Evolutionary conservation across 1,284 basidiomycete species (phyloP), one percentile per base, ranked within the genome.

Genomic region (Cutaneotrichosporon mucoides): DNA sequence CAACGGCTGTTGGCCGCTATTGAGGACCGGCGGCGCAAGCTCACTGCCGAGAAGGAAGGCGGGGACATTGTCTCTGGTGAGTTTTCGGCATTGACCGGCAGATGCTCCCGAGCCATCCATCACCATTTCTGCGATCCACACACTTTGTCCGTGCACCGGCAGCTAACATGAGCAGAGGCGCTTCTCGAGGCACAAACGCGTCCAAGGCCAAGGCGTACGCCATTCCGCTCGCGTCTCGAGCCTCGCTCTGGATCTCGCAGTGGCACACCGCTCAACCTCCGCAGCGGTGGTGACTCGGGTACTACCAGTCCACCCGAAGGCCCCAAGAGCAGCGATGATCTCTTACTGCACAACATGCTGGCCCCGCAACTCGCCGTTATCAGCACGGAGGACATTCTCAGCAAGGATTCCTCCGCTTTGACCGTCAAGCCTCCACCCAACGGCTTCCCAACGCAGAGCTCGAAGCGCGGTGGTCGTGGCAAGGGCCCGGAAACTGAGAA

Each of bases 1-100:
- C 76, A 79, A 62, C 68, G 79, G 40, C 61, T 82, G 42, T 60
- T 81, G 9, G 79, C 77, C 15, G 73, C 76, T 3, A 72, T 82
- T 37, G 81, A 82, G 63, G 81, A 82, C 60, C 64, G 80, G 36
- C 64, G 79, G 48, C 72, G 78, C 63, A 79, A 80, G 56, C 66
- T 82, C 41, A 71, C 78, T 43, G 81, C 82, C 57, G 81, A 82
- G 65, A 82, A 81, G 67, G 81, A 82, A 53, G 78, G 79, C n/a
- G 77, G 78, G 10, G 80, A 81, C 50, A 69, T 80, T 9, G 75
- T 79, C 6, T 69, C 79, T 7, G 80, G 80, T 81, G 55, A 65
- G 79, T 75, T 43, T 24, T 41, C 43, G 37, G 53, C 9, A 35
- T 8, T 34, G 38, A 15, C 53, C 45, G 45, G 15, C 43, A 36